These are phyloP conservation scores for Pugionium cornutum DNA, from an alignment of 345 rosid species.

Conservation along the genomic window DNA sequence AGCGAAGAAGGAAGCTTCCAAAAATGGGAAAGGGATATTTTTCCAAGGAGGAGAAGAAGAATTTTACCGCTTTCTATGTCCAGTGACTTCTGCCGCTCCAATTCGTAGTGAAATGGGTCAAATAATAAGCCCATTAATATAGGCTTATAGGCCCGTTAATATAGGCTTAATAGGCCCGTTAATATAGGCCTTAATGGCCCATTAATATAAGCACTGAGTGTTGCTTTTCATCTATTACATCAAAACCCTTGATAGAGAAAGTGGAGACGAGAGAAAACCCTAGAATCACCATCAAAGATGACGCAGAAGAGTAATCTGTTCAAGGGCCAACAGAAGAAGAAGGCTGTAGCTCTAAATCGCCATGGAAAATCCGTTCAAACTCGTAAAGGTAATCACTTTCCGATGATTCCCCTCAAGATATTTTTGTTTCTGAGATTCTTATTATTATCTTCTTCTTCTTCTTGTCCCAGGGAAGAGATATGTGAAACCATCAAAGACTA, in stretches of 20 bases:
- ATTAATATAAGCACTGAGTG: neutral
- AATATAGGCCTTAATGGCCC: too few species aligned
- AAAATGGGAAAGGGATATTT: neutral
- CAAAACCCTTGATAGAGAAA: conserved; percentile 14
- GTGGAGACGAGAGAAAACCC: conserved; percentile 27
- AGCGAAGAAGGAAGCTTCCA: conserved; percentile 19
- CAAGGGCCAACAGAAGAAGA: conserved; percentile 84
- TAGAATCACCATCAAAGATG: conserved; percentile 49
- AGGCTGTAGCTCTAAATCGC: conserved; percentile 68
- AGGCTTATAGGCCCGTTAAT: too few species aligned
- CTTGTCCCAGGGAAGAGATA: conserved; percentile 59
- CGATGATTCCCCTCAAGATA: neutral
- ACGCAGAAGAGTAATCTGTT: conserved; percentile 80
- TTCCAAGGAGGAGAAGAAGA: conserved; percentile 11
- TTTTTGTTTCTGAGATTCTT: neutral
- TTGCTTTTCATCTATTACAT: neutral
- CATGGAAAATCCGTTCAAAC: conserved; percentile 62
- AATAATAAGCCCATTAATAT: neutral
- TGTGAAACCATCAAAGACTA: conserved; percentile 69
- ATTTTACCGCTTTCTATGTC: conserved; percentile 27
- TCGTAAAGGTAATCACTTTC: conserved; percentile 60
- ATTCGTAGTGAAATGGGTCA: neutral
- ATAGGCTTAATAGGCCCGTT: too few species aligned
- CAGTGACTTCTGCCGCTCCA: conserved; percentile 15
- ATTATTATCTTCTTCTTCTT: neutral